phyloP scores from a whole-genome alignment of 176 grass and related monocot genomes.

The Typha latifolia region DNA sequence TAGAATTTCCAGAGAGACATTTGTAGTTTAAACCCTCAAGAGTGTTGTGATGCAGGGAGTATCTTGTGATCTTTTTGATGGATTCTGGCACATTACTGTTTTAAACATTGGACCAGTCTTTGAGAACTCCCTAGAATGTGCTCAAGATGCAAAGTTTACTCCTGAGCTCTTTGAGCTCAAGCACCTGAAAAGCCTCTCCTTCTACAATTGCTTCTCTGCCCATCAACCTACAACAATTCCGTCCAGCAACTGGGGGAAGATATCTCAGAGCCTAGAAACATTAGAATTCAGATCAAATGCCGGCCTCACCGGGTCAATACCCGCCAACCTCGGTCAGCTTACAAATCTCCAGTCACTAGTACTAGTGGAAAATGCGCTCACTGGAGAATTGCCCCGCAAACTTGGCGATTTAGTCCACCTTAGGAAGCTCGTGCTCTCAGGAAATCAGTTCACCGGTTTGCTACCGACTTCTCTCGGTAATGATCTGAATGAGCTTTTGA shows the following conservation, averaged over 20 bases:
- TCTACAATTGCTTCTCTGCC: slow-evolving; percentile 67
- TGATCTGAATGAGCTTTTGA: slow-evolving; percentile 25
- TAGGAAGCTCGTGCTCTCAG: slow-evolving; percentile 59
- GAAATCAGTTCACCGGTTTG: slow-evolving; percentile 43
- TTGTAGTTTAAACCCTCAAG: background rate
- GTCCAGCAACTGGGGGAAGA: slow-evolving; percentile 41
- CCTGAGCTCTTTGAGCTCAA: slow-evolving; percentile 59
- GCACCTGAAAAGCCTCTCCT: slow-evolving; percentile 58
- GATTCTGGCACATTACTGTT: slow-evolving; percentile 67
- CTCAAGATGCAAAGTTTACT: slow-evolving; percentile 39
- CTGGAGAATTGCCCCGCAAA: slow-evolving; percentile 37
- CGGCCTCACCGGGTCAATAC: slow-evolving; percentile 42
- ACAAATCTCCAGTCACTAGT: slow-evolving; percentile 64
- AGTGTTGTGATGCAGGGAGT: slow-evolving; percentile 51
- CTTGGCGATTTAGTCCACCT: slow-evolving; percentile 42
- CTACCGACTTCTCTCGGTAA: slow-evolving; percentile 59
- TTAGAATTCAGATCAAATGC: slow-evolving; percentile 68
- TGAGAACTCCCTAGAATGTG: slow-evolving; percentile 77
- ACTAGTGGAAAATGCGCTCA: slow-evolving; percentile 62
- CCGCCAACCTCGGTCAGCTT: slow-evolving; percentile 37
- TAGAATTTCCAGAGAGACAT: background rate
- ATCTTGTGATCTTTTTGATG: slow-evolving; percentile 85
- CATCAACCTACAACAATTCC: slow-evolving; percentile 33
- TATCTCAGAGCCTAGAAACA: slow-evolving; percentile 47
- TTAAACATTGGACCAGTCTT: slow-evolving; percentile 78